Conservation (phyloP, 345 rosid species). For the Fremontodendron californicum region DNA sequence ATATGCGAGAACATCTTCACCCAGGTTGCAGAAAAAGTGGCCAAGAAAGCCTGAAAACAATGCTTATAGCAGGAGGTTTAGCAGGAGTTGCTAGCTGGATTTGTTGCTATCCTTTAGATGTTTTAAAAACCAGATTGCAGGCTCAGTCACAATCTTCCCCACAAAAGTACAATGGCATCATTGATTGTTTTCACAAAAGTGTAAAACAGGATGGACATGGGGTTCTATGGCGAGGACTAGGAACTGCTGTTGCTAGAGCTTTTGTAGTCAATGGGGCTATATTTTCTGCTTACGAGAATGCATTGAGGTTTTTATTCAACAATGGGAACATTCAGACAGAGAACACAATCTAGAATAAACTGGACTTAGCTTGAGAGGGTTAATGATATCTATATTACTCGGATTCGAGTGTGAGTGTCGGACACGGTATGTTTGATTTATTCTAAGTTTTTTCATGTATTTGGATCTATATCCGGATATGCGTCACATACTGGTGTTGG, state of each 20-base stretch:
- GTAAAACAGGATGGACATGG: constrained; percentile 58
- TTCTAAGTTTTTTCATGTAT: too few relatives aligned
- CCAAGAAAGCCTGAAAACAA: constrained; percentile 63
- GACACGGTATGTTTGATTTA: too few relatives aligned
- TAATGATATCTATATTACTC: too few relatives aligned
- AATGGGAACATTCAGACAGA: constrained; percentile 42
- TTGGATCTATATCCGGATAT: too few relatives aligned
- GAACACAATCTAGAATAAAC: constrained; percentile 25
- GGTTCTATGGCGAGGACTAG: constrained; percentile 83
- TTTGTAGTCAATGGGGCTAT: constrained; percentile 89
- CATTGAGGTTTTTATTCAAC: constrained; percentile 69
- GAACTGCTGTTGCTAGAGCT: constrained; percentile 91
- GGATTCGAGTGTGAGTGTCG: too few relatives aligned
- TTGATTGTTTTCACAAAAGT: constrained; percentile 63
- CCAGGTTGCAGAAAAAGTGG: constrained; percentile 82
- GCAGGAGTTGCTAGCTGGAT: constrained; percentile 97
- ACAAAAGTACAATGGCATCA: constrained; percentile 49
- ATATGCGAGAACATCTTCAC: constrained; percentile 64
- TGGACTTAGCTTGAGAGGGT: neutral
- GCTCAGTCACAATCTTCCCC: constrained; percentile 39
- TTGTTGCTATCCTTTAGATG: constrained; percentile 82
- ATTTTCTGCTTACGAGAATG: constrained; percentile 77
- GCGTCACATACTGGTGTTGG: too few relatives aligned
- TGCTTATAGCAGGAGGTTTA: constrained; percentile 77
- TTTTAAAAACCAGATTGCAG: constrained; percentile 80